Base-by-base conservation (phyloP, 2,329 filamentous ascomycete species). In the Fusarium graminum region DNA sequence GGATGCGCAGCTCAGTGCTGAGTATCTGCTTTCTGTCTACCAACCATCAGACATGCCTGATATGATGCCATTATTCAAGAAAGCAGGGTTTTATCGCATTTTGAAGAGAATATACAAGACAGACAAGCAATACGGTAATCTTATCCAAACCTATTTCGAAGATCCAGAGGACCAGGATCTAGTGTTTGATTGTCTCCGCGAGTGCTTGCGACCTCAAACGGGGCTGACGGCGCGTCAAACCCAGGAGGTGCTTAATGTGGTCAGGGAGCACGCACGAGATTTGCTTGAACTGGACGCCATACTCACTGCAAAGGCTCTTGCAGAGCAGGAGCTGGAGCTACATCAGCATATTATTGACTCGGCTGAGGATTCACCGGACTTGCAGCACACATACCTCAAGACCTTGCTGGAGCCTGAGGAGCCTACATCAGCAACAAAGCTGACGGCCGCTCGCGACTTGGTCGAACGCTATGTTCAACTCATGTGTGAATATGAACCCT, bases 1-100 rank as follows among this genome's bases (percentile, higher is more conserved):
- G 52, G 95, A 99, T 77, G 96, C 94, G 42, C 94, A 99, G 78
- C 85, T 99, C n/a, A 99, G 95, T 74, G 91, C 92, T 1, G 95
- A 99, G 78, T 99, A 99, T 76, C 81, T 99, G 1, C 83, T 99
- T 19, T 98, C 96, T 0, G 88, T 95, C 7, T 97, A 98, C 74
- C 93, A 95, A 54, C 95, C 96, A 16, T 89, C 94, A 5, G 91
- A 97, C 74, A 84, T 95, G 61, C 83, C 89, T 30, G 84, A 83
- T 11, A 81, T 98, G 70, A 90, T 98, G 60, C 89, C 92, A 0
- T 80, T 92, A 1, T 92, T 98, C 71, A 87, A 89, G 68, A 83
- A 89, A 64, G 94, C 95, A 3, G 87, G 88, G 1, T 99, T 98
- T 76, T 96, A 92, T 76, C 89, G 95, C 46, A 94, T 99, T 28